Evolutionary conservation across 208 protist genomes (phyloP).

Genomic region (Leishmania lainsoni): DNA sequence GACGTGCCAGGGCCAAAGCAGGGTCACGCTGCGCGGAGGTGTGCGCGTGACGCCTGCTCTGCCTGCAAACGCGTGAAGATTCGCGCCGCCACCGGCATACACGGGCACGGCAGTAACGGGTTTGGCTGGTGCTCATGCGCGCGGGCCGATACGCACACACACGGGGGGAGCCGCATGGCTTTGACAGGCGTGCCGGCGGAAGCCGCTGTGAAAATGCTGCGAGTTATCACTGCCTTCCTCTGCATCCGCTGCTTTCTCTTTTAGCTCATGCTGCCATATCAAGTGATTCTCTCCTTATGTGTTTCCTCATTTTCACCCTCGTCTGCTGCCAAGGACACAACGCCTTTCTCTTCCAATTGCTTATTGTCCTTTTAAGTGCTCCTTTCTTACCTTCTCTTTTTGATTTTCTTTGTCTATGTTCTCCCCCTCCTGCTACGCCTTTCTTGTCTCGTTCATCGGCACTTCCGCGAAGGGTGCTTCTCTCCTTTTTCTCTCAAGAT

Average conservation of each 20-base stretch:
- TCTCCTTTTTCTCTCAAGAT: background rate
- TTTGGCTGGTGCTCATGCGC: slow-evolving; percentile 6
- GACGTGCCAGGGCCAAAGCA: slow-evolving; percentile 10
- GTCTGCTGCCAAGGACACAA: background rate
- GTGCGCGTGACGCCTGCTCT: slow-evolving; percentile 20
- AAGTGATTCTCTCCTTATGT: background rate
- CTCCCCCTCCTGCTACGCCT: background rate
- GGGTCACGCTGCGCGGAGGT: background rate
- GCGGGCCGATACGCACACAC: background rate
- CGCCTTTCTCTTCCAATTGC: background rate
- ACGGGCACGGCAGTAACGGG: too few species aligned
- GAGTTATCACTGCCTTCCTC: background rate
- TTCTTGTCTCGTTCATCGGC: background rate
- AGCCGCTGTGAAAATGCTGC: background rate
- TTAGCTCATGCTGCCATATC: background rate
- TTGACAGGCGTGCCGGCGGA: background rate
- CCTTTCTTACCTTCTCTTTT: background rate
- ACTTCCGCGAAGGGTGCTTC: background rate
- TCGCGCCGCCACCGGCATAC: too few species aligned
- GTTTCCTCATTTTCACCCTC: background rate
- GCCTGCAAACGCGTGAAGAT: background rate
- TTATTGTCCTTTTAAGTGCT: background rate
- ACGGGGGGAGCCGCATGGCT: background rate
- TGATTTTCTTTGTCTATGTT: background rate
- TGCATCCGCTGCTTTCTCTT: background rate